Evolutionary conservation across 129 eudicot species (phyloP).

Genomic region (Lactuca saligna): DNA sequence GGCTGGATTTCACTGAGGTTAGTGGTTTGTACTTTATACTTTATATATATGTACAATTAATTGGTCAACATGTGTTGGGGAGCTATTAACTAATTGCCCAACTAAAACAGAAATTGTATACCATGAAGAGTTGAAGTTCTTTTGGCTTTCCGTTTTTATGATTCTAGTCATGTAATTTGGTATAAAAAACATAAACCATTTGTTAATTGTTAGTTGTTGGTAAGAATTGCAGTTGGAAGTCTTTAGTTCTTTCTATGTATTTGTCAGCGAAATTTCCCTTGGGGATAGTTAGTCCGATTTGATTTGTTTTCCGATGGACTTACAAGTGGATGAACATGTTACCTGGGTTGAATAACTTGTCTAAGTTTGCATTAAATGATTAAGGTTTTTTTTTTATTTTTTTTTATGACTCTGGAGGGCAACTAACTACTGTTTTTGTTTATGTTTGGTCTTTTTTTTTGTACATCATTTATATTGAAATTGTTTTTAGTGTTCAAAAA

Average conservation of each 20-base stretch:
- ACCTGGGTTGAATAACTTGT: too few species aligned
- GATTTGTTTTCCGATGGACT: neutral
- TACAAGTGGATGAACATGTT: too few species aligned
- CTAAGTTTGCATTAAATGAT: too few species aligned
- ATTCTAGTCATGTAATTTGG: constrained; percentile 17
- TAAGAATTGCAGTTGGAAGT: constrained; percentile 28
- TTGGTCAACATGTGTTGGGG: constrained; percentile 18
- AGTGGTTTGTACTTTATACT: constrained; percentile 8
- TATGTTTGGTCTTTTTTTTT: too few species aligned
- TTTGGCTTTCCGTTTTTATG: constrained; percentile 14
- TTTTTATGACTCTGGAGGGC: too few species aligned
- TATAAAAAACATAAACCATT: neutral
- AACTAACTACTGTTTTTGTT: too few species aligned
- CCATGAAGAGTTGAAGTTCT: constrained; percentile 13
- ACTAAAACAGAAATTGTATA: constrained; percentile 22
- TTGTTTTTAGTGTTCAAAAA: too few species aligned
- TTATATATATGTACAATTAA: constrained; percentile 36
- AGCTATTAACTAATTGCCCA: constrained; percentile 21
- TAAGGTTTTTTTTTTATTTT: too few species aligned
- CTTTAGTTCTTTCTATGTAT: constrained; percentile 67
- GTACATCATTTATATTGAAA: too few species aligned
- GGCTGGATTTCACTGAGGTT: constrained; percentile 71
- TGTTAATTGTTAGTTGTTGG: neutral
- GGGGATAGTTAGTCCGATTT: constrained; percentile 64
- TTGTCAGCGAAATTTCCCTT: constrained; percentile 60